Evolutionary conservation across 805 yeast species (phyloP), one percentile per base, ranked within the genome.

Genomic region (Starmera quercuum): DNA sequence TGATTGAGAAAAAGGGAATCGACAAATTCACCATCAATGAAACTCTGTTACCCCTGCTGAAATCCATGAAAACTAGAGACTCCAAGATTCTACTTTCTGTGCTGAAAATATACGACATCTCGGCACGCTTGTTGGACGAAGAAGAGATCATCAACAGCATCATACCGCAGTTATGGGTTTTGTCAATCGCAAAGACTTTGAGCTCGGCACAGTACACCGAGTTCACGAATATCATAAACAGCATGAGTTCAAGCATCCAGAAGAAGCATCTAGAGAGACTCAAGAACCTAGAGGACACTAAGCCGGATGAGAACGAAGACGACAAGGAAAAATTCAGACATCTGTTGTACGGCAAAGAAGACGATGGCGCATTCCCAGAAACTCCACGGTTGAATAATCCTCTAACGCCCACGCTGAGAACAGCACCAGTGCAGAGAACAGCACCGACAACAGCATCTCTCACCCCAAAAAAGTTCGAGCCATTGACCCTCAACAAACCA

Each of bases 31-130:
- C 83, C 3, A 73, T 87, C 22, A 66, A 68, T 23, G 97, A 90
- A 31, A 84, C 81, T 35, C 63, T 92, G 25, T 58, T 92, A n/a
- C 96, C 96, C 0, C 59, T 90, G 16, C 63, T 90, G 37, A 71
- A 73, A 45, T 73, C 75, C 12, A 72, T 85, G 69, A 85, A 85
- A 53, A 79, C 92, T 19, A 64, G 92, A 40, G 88, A 83, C 47
- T 68, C 83, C 12, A 60, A 75, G 29, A 76, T 84, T 26, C 67
- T 83, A 28, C 51, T 63, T 45, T 63, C 71, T 18, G 63, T 76
- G 4, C 46, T 77, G 20, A 50, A 49, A 11, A 61, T 75, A 6
- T 70, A 73, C 45, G 44, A 47, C 12, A 39, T 56, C 1, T 32
- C 54, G 6, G 55, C 60, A 2, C 45, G 43, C 15, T 53, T 70